Evolutionary conservation across 2,329 filamentous ascomycete species (phyloP).

Genomic region (Penicillium polonicum): DNA sequence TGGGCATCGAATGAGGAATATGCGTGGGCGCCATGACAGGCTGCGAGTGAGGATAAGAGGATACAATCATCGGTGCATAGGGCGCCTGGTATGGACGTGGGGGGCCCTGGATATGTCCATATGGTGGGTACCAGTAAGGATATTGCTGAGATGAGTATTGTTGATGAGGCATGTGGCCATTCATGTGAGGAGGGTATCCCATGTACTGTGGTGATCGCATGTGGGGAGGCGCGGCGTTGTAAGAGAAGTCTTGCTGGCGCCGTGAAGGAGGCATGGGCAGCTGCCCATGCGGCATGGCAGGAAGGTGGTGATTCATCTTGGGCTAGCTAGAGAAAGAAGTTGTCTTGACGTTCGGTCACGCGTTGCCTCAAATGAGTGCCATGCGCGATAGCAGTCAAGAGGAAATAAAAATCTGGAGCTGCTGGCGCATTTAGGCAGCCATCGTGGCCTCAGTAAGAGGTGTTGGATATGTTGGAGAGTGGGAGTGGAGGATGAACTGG

Average conservation of each 20-base stretch:
- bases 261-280: slow-evolving; percentile 51
- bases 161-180: slow-evolving; percentile 50
- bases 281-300: slow-evolving; percentile 49
- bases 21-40: slow-evolving; percentile 41
- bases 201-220: slow-evolving; percentile 62
- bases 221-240: slow-evolving; percentile 47
- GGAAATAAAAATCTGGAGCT: slow-evolving; percentile 19
- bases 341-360: slow-evolving; percentile 41
- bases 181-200: slow-evolving; percentile 58
- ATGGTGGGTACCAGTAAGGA: slow-evolving; percentile 47
- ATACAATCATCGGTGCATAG: slow-evolving; percentile 46
- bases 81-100: slow-evolving; percentile 41
- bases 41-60: slow-evolving; percentile 45
- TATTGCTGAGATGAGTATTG: slow-evolving; percentile 47
- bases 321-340: slow-evolving; percentile 30
- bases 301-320: slow-evolving; percentile 49
- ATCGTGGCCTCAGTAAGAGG: slow-evolving; percentile 31
- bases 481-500: slow-evolving; percentile 9
- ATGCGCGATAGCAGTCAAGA: slow-evolving; percentile 34
- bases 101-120: slow-evolving; percentile 42
- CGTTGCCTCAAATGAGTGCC: slow-evolving; percentile 42
- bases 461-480: slow-evolving; percentile 6
- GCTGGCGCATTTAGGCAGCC: slow-evolving; percentile 35
- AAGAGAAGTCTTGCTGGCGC: slow-evolving; percentile 48
- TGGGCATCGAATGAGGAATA: slow-evolving; percentile 36